Evolutionary conservation across 176 grass and related monocot genomes (phyloP).

Genomic region (Rhynchospora tenuis): DNA sequence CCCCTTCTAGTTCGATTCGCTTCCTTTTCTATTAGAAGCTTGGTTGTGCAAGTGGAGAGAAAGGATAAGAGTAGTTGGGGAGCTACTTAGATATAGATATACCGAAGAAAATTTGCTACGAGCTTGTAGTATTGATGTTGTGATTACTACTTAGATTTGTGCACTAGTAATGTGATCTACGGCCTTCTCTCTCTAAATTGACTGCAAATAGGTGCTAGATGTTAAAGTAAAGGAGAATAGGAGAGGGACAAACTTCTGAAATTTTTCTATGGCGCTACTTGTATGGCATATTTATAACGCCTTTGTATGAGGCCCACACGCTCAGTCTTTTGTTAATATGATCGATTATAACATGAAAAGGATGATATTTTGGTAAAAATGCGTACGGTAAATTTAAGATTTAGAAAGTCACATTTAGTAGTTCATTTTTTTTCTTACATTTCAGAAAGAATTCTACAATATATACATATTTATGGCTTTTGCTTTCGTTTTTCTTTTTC

Average conservation of each 20-base stretch:
- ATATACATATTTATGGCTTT: neutral
- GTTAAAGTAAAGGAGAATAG: slow-evolving; percentile 8
- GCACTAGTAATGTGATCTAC: slow-evolving; percentile 17
- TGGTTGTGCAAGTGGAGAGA: slow-evolving; percentile 14
- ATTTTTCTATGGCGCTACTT: slow-evolving; percentile 10
- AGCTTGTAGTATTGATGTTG: neutral
- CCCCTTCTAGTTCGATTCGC: neutral
- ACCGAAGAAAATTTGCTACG: neutral
- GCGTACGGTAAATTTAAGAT: no score
- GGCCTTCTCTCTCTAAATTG: neutral
- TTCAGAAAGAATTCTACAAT: no score
- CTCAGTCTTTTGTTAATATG: no score
- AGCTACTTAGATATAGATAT: neutral
- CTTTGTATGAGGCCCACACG: neutral
- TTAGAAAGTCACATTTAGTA: no score
- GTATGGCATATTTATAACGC: slow-evolving; percentile 6
- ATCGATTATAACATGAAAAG: no score
- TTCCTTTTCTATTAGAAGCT: slow-evolving; percentile 17
- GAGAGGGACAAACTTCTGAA: slow-evolving; percentile 3
- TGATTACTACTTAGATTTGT: slow-evolving; percentile 21
- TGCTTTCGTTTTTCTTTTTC: neutral
- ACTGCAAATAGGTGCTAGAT: neutral
- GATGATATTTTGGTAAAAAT: no score
- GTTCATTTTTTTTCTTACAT: no score
- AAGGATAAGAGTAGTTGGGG: slow-evolving; percentile 17